These are phyloP conservation scores for Pharnaceum exiguum DNA, from an alignment of 148 eudicot genomes.

Conservation along the genomic window DNA sequence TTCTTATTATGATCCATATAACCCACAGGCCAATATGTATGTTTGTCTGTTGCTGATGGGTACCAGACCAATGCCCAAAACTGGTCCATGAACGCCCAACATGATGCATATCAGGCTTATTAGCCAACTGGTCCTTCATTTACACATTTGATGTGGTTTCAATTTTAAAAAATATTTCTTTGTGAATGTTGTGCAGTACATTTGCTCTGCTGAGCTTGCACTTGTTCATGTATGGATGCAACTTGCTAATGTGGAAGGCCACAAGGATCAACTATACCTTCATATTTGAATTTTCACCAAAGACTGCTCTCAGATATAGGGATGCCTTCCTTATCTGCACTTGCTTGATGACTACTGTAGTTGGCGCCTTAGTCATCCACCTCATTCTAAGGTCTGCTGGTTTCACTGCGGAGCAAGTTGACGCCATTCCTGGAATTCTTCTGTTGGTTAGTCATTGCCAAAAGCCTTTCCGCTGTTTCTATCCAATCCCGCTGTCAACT, in stretches of 20 bases:
- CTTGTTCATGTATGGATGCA: constrained; percentile 91
- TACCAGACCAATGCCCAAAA: too few species aligned
- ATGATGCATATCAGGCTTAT: too few species aligned
- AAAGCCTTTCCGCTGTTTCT: background rate
- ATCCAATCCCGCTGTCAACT: background rate
- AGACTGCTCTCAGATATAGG: constrained; percentile 70
- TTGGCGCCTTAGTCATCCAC: constrained; percentile 80
- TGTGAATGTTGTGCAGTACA: constrained; percentile 48
- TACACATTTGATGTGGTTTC: too few species aligned
- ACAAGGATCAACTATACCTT: constrained; percentile 82
- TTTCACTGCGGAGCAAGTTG: constrained; percentile 50
- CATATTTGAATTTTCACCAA: constrained; percentile 77
- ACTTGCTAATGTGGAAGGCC: constrained; percentile 81
- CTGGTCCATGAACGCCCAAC: too few species aligned
- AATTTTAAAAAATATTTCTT: too few species aligned
- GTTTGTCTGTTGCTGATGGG: too few species aligned
- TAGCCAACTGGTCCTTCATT: too few species aligned
- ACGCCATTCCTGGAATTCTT: constrained; percentile 71
- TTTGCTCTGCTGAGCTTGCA: constrained; percentile 92
- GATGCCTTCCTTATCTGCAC: constrained; percentile 89
- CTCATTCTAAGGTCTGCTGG: constrained; percentile 64
- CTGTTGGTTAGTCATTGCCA: constrained; percentile 52
- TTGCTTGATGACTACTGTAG: constrained; percentile 78
- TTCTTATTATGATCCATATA: background rate
- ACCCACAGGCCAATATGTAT: background rate